These are phyloP conservation scores for Fusarium albosuccineum DNA, from an alignment of 2,329 filamentous ascomycete species.

Conservation along the genomic window DNA sequence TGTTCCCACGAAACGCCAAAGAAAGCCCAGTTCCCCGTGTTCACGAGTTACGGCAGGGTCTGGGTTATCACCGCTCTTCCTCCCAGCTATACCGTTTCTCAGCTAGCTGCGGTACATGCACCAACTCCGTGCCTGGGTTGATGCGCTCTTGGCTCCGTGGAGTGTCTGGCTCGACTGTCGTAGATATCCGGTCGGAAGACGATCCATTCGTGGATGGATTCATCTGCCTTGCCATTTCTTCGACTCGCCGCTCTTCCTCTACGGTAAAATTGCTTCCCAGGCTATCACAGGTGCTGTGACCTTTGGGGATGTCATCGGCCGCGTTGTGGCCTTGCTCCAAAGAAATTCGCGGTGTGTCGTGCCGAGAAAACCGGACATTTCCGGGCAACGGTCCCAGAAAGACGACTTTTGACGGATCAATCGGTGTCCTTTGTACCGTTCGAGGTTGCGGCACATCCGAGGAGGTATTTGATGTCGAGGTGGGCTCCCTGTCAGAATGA, in stretches of 20 bases:
- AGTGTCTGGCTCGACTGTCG: conserved; percentile 21
- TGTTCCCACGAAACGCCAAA: too few species aligned
- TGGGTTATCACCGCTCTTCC: conserved; percentile 45
- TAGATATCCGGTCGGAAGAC: not conserved
- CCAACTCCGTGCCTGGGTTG: conserved; percentile 58
- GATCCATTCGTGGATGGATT: conserved; percentile 27
- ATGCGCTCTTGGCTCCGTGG: conserved; percentile 57
- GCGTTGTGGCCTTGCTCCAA: conserved; percentile 15
- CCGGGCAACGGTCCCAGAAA: conserved; percentile 68
- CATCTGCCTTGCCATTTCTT: conserved; percentile 46
- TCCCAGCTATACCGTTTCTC: conserved; percentile 67
- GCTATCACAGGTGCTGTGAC: conserved; percentile 53
- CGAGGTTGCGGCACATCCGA: conserved; percentile 19
- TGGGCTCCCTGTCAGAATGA: conserved; percentile 19
- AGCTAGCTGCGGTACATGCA: conserved; percentile 66
- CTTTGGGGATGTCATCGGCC: not conserved
- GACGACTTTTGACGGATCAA: conserved; percentile 66
- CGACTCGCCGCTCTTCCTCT: conserved; percentile 53
- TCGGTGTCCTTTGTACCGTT: conserved; percentile 61
- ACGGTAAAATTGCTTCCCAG: conserved; percentile 70
- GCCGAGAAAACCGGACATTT: conserved; percentile 53
- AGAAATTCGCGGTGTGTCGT: conserved; percentile 12
- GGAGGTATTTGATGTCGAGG: conserved; percentile 7
- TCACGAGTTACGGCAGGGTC: not conserved
- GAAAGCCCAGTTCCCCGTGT: not conserved